Percentiles rank a stretch among this genome's conserved stretches.
phyloP scores from a whole-genome alignment of 768 basidiomycete species.

The Cyclocybe aegerita region DNA sequence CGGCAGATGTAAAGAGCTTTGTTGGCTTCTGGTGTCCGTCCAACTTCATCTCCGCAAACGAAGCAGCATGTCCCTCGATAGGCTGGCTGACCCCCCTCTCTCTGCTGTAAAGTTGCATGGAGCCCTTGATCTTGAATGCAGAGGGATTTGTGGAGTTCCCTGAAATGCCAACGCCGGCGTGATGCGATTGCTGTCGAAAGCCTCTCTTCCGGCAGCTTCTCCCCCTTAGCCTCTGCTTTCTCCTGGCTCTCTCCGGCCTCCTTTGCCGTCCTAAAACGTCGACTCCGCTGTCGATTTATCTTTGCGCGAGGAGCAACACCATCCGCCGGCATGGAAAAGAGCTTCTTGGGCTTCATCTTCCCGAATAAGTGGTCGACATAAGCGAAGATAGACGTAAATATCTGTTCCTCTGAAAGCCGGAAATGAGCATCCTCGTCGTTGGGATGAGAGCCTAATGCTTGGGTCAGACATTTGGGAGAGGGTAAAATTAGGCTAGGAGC shows the following conservation, averaged over 20 bases:
- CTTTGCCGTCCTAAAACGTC: slow-evolving; percentile 92
- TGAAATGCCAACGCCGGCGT: slow-evolving; percentile 95
- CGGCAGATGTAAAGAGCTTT: slow-evolving; percentile 94
- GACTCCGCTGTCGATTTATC: slow-evolving; percentile 97
- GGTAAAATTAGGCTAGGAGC: slow-evolving; percentile 16
- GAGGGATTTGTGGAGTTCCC: slow-evolving; percentile 90
- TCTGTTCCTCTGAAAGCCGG: slow-evolving; percentile 93
- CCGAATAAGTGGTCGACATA: slow-evolving; percentile 97
- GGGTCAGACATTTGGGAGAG: not conserved
- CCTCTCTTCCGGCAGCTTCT: slow-evolving; percentile 88
- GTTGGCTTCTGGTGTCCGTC: slow-evolving; percentile 85
- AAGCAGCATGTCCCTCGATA: slow-evolving; percentile 97
- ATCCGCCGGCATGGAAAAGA: slow-evolving; percentile 99
- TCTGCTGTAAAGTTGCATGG: slow-evolving; percentile 95
- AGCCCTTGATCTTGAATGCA: slow-evolving; percentile 98
- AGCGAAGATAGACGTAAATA: slow-evolving; percentile 94
- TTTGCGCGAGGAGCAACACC: slow-evolving; percentile 97
- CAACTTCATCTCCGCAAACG: slow-evolving; percentile 89
- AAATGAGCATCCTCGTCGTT: slow-evolving; percentile 97
- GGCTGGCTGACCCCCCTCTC: slow-evolving; percentile 95
- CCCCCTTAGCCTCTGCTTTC: slow-evolving; percentile 86
- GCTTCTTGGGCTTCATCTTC: slow-evolving; percentile 96
- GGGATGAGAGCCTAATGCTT: slow-evolving; percentile 77
- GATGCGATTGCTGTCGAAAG: slow-evolving; percentile 98
- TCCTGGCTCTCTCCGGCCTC: slow-evolving; percentile 86